Evolutionary conservation across 257 asterid genomes (phyloP).

Genomic region (Scutellaria minor): DNA sequence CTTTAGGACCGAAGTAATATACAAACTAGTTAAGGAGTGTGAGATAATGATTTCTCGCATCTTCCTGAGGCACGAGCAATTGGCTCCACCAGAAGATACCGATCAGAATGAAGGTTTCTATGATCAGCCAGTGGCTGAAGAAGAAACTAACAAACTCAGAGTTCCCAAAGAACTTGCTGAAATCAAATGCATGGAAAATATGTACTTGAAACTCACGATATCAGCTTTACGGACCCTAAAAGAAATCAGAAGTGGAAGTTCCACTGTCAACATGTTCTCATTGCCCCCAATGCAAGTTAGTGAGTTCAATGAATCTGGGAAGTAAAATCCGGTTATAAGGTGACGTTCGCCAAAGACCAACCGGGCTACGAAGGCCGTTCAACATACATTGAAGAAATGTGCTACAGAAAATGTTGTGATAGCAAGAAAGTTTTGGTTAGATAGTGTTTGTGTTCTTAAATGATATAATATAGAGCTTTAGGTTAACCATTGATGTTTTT

Average conservation of each 20-base stretch:
- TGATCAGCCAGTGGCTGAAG: slow-evolving; percentile 35
- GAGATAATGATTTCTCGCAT: slow-evolving; percentile 62
- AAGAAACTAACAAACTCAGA: slow-evolving; percentile 33
- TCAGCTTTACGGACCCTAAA: slow-evolving; percentile 66
- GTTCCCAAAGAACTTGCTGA: slow-evolving; percentile 63
- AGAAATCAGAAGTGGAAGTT: slow-evolving; percentile 70
- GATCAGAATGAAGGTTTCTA: slow-evolving; percentile 36
- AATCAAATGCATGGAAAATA: slow-evolving; percentile 60
- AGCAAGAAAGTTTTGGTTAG: slow-evolving; percentile 33
- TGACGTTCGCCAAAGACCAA: slow-evolving; percentile 32
- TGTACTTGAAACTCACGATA: slow-evolving; percentile 60
- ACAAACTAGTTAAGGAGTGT: slow-evolving; percentile 66
- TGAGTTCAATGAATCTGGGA: slow-evolving; percentile 45
- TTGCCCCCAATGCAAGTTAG: slow-evolving; percentile 64
- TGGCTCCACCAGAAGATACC: slow-evolving; percentile 46
- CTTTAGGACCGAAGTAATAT: slow-evolving; percentile 57
- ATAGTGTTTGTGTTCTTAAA: slow-evolving; percentile 23
- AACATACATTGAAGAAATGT: not conserved
- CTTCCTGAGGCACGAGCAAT: slow-evolving; percentile 50
- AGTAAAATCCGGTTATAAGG: slow-evolving; percentile 38
- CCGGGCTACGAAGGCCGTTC: not conserved
- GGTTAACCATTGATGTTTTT: not conserved
- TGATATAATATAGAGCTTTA: not conserved
- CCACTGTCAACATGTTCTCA: slow-evolving; percentile 65
- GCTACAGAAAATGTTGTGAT: slow-evolving; percentile 1